Evolutionary conservation across 2,329 filamentous ascomycete species (phyloP), one percentile per base, ranked within the genome.

Genomic region (Cladosporium velox): DNA sequence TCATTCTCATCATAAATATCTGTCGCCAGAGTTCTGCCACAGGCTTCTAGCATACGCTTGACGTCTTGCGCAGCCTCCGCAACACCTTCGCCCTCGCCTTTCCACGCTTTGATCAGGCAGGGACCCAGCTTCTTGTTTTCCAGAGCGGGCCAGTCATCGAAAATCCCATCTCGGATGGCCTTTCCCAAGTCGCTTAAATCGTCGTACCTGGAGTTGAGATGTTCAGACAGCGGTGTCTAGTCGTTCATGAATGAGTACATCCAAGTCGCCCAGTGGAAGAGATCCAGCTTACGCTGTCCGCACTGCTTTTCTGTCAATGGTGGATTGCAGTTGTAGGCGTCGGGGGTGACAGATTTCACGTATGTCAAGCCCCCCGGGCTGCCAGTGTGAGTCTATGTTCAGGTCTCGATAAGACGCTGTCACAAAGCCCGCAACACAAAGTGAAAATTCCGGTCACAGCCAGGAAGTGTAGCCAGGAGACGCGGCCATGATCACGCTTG

Each of bases 211-310:
- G 24, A 30, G 15, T 28, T 54, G 26, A 54, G 14, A 18, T 54
- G 51, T 14, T 26, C 21, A 54, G 21, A 30, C 26, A 54, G 28
- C 26, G 24, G 11, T 35, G 34, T 35, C 11, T n/a, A 12, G 34
- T 32, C 32, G 32, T 38, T 38, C 55, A 58, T 58, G 18, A 58
- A 8, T 14, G 35, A 32, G 11, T 58, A 58, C 6, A 58, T 32
- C 55, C 55, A 38, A 21, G 10, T 21, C 15, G 55, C 55, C 55
- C 55, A 58, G 4, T 24, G 10, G 55, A 58, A 58, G n/a, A 58
- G 30, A 21, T 58, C 55, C n/a, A 38, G n/a, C 30, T 58, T 38
- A 18, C 32, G 55, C 26, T 38, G 55, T 5, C 55, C 55, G n/a
- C n/a, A 58, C 26, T 54, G 6, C 34, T 35, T 11, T 35, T 15